Evolutionary conservation across 2,329 filamentous ascomycete species (phyloP).

Genomic region (Hymenoscyphus infarciens): DNA sequence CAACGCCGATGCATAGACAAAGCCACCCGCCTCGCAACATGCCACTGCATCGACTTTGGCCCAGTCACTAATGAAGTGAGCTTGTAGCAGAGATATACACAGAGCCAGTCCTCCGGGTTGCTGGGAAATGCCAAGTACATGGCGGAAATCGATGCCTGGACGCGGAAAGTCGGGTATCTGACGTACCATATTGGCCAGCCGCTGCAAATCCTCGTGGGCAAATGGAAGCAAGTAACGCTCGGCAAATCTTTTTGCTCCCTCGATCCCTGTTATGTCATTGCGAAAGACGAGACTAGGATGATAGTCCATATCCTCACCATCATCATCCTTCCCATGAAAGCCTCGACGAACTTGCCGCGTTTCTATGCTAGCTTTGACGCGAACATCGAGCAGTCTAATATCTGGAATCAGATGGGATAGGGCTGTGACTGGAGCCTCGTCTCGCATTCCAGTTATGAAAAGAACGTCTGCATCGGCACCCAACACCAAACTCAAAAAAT

Average conservation of each 20-base stretch:
- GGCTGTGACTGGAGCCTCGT: conserved; percentile 51
- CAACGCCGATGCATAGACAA: conserved; percentile 52
- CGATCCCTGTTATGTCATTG: conserved; percentile 45
- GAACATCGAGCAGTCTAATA: conserved; percentile 52
- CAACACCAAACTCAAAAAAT: conserved; percentile 44
- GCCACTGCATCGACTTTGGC: conserved; percentile 42
- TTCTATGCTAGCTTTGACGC: conserved; percentile 41
- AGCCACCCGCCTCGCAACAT: conserved; percentile 56
- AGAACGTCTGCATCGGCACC: conserved; percentile 49
- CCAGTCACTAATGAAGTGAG: conserved; percentile 47
- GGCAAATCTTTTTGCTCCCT: conserved; percentile 42
- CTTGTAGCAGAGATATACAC: conserved; percentile 48
- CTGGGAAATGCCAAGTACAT: conserved; percentile 54
- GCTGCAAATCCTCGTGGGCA: conserved; percentile 43
- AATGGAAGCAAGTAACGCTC: conserved; percentile 40
- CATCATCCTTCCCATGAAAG: conserved; percentile 15
- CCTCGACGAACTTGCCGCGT: conserved; percentile 39
- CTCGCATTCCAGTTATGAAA: conserved; percentile 52
- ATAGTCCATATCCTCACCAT: conserved; percentile 31
- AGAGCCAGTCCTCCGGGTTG: conserved; percentile 47
- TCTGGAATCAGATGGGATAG: conserved; percentile 53
- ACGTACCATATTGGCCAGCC: conserved; percentile 49
- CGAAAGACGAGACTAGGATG: conserved; percentile 47
- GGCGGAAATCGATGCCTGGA: conserved; percentile 50
- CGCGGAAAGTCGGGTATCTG: conserved; percentile 48